These are phyloP conservation scores for Colletotrichum trifolii DNA, from an alignment of 2,329 filamentous ascomycete species.

Conservation along the genomic window DNA sequence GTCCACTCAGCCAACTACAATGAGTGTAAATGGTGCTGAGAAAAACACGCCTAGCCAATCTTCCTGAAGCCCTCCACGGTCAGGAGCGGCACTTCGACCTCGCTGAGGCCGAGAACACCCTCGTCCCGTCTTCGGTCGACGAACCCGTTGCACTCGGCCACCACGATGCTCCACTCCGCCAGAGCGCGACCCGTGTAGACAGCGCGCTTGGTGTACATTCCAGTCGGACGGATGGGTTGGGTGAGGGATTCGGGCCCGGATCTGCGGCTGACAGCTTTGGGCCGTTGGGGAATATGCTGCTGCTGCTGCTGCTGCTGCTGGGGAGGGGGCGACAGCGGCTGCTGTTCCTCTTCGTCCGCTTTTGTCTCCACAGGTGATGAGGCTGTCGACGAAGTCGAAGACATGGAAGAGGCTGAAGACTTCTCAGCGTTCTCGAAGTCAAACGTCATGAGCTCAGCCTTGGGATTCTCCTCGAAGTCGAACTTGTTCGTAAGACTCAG, in stretches of 20 bases:
- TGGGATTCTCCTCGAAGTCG: constrained; percentile 30
- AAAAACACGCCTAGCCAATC: constrained; percentile 23
- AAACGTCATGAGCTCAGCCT: constrained; percentile 30
- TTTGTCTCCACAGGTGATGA: constrained; percentile 26
- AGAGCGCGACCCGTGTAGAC: constrained; percentile 78
- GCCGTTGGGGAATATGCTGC: constrained; percentile 27
- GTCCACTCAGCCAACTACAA: background rate
- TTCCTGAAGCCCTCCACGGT: constrained; percentile 54
- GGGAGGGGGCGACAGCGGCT: constrained; percentile 37
- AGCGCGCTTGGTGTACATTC: constrained; percentile 57
- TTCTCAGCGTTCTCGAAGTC: constrained; percentile 28
- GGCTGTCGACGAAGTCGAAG: constrained; percentile 21
- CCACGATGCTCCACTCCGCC: constrained; percentile 81
- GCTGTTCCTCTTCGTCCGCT: constrained; percentile 41
- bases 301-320: constrained; percentile 30
- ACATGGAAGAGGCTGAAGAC: constrained; percentile 29
- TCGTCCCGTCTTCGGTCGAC: constrained; percentile 80
- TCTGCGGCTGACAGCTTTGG: constrained; percentile 36
- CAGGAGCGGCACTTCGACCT: constrained; percentile 69
- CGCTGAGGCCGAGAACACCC: constrained; percentile 72
- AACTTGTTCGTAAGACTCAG: constrained; percentile 33
- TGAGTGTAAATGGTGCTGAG: background rate
- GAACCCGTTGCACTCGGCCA: constrained; percentile 84
- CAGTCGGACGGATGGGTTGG: constrained; percentile 58
- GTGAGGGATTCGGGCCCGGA: constrained; percentile 47